phyloP scores from a whole-genome alignment of 768 basidiomycete genomes.

The Boletus patriciae region DNA sequence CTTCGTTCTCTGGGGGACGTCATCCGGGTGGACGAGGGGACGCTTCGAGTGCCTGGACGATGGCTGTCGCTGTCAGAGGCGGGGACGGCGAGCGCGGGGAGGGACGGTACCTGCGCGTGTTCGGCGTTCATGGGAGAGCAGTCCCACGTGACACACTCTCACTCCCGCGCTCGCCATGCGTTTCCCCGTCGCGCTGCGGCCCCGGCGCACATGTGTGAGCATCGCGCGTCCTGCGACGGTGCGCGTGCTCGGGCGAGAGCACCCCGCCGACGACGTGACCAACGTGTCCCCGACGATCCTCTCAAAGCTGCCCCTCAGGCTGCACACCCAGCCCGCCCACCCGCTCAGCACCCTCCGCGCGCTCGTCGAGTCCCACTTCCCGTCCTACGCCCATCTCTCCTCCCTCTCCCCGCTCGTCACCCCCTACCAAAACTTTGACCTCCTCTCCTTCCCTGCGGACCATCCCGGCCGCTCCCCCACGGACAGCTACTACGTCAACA shows the following conservation, averaged over 20 bases:
- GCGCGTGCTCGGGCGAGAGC: constrained; percentile 61
- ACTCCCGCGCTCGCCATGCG: too few relatives aligned
- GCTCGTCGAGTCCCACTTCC: constrained; percentile 83
- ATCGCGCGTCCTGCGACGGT: constrained; percentile 28
- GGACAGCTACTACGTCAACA: constrained; percentile 96
- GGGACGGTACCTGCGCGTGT: constrained; percentile 24
- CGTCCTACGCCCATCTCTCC: constrained; percentile 67
- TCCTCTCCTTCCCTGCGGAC: constrained; percentile 89
- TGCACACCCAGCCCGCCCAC: constrained; percentile 77
- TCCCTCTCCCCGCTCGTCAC: constrained; percentile 88
- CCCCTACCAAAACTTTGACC: constrained; percentile 92
- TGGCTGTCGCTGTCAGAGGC: constrained; percentile 20
- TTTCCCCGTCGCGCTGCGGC: neutral
- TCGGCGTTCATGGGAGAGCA: constrained; percentile 6
- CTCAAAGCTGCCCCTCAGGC: constrained; percentile 69
- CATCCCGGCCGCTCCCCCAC: constrained; percentile 89
- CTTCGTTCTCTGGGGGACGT: constrained; percentile 34
- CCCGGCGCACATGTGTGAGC: constrained; percentile 8
- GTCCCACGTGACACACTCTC: constrained; percentile 4
- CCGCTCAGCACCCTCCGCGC: constrained; percentile 84
- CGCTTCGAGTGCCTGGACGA: constrained; percentile 27
- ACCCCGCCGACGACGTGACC: constrained; percentile 74
- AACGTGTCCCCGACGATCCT: constrained; percentile 87
- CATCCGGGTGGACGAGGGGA: constrained; percentile 37
- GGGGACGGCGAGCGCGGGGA: neutral